phyloP scores from a whole-genome alignment of 768 basidiomycete species.

The Clitopilus passeckerianus region DNA sequence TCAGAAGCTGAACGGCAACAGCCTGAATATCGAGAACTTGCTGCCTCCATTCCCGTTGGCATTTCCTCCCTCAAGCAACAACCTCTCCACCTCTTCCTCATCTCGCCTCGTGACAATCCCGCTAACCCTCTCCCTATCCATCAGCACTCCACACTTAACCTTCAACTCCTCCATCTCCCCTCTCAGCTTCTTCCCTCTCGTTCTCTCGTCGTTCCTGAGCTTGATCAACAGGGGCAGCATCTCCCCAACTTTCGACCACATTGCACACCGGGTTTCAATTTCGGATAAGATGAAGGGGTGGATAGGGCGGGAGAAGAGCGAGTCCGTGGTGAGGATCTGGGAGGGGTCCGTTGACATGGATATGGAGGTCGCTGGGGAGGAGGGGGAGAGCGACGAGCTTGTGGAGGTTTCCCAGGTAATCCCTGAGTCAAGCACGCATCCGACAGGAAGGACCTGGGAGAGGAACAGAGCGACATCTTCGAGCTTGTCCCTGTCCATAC shows the following conservation, averaged over 20 bases:
- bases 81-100: neutral
- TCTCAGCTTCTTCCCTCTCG: conserved; percentile 29
- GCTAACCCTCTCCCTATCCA: conserved; percentile 16
- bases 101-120: neutral
- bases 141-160: conserved; percentile 37
- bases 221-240: conserved; percentile 7
- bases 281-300: neutral
- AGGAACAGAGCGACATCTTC: conserved; percentile 47
- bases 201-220: conserved; percentile 28
- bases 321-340: neutral
- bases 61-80: neutral
- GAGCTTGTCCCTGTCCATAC: conserved; percentile 17
- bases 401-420: conserved; percentile 39
- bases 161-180: conserved; percentile 47
- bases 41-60: neutral
- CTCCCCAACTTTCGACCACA: conserved; percentile 7
- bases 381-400: neutral
- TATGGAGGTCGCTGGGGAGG: conserved; percentile 2
- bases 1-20: neutral
- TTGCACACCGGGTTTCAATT: conserved; percentile 17
- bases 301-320: neutral
- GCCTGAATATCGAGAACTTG: neutral
- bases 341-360: neutral
- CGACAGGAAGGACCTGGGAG: conserved; percentile 42
- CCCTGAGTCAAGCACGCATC: conserved; percentile 37